Conservation (phyloP, 108 stramenopile genomes). For the Skeletonema costatum region DNA sequence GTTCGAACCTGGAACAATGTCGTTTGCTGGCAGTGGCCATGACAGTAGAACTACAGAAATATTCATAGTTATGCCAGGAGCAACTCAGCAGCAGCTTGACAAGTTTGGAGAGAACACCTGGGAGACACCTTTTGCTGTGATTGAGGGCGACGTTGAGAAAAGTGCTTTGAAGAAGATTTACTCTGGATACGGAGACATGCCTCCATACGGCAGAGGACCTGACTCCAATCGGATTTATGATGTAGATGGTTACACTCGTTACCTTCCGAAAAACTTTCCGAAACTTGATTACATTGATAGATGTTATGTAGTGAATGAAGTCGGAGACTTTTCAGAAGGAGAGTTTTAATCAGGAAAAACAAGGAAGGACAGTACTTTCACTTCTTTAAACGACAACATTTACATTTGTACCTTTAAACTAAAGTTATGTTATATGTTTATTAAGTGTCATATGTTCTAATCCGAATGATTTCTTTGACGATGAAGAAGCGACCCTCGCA, state of each 20-base stretch:
- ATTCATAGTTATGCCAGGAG: conserved; percentile 40
- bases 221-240: conserved; percentile 29
- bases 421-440: not conserved
- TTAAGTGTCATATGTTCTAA: not conserved
- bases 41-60: conserved; percentile 30
- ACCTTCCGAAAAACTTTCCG: conserved; percentile 37
- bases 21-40: conserved; percentile 35
- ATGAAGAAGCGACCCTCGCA: not conserved
- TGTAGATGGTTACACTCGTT: conserved; percentile 33
- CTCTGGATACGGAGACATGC: conserved; percentile 31
- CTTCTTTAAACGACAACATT: too few relatives aligned
- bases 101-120: conserved; percentile 20
- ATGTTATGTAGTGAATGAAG: conserved; percentile 27
- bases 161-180: conserved; percentile 6
- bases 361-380: too few relatives aligned
- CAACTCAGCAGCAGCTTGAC: conserved; percentile 18
- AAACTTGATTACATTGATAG: conserved; percentile 27
- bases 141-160: conserved; percentile 4
- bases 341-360: not conserved
- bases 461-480: not conserved
- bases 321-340: not conserved
- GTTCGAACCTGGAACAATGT: conserved; percentile 42
- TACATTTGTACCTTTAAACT: too few relatives aligned
- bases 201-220: conserved; percentile 26
- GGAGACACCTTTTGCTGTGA: conserved; percentile 25